Percentiles rank a stretch among this genome's conserved stretches.
phyloP scores from a whole-genome alignment of 768 basidiomycete species.

The Neoboletus magnificus region DNA sequence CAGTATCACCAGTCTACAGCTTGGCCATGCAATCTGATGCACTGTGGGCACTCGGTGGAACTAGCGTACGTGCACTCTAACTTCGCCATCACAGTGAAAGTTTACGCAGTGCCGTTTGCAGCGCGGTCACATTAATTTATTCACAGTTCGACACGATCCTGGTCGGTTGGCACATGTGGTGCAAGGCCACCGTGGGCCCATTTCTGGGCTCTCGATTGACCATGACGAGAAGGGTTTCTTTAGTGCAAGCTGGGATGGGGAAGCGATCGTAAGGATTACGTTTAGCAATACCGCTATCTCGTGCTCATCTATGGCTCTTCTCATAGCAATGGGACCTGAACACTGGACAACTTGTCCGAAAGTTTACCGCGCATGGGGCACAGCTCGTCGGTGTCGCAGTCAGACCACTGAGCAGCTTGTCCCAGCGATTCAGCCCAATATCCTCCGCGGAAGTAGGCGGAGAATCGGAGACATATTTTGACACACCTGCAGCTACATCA shows the following conservation, averaged over 20 bases:
- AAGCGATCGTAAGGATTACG: constrained; percentile 62
- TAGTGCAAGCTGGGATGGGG: constrained; percentile 94
- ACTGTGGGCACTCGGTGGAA: constrained; percentile 87
- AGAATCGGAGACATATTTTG: constrained; percentile 19
- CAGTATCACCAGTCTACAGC: constrained; percentile 79
- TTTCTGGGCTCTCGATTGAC: constrained; percentile 80
- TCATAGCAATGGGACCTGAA: constrained; percentile 97
- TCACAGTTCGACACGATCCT: constrained; percentile 89
- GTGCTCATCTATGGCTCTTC: constrained; percentile 5
- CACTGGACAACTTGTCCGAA: constrained; percentile 74
- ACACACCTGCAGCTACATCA: constrained; percentile 3
- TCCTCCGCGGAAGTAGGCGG: constrained; percentile 25
- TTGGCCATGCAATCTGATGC: constrained; percentile 91
- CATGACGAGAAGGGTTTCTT: constrained; percentile 83
- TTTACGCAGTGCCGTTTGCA: constrained; percentile 32
- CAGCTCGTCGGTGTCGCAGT: constrained; percentile 82
- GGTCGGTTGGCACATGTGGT: constrained; percentile 66
- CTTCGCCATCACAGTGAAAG: constrained; percentile 17
- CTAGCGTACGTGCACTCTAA: constrained; percentile 55
- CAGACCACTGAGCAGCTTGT: constrained; percentile 53
- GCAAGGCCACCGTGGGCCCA: constrained; percentile 71
- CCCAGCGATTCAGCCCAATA: constrained; percentile 27
- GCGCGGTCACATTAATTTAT: constrained; percentile 91
- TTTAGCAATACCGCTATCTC: background rate
- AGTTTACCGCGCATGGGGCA: constrained; percentile 76